phyloP scores from a whole-genome alignment of 2,329 filamentous ascomycete species.

The Monosporascus sp. region DNA sequence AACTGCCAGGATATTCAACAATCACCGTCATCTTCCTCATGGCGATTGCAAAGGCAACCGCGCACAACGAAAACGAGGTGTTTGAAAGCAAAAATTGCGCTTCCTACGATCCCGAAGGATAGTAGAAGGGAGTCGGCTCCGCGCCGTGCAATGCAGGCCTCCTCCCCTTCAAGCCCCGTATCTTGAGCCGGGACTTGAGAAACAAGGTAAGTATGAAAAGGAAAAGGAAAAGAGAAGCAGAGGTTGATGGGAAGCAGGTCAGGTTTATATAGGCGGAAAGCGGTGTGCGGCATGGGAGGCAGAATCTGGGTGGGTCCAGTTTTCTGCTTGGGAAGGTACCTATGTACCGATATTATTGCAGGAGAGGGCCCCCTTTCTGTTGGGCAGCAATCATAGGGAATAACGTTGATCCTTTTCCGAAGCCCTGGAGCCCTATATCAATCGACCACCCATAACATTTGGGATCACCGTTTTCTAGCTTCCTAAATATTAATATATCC shows the following conservation, averaged over 20 bases:
- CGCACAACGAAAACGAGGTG: conserved; percentile 35
- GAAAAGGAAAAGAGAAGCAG: conserved; percentile 24
- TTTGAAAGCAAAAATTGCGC: conserved; percentile 38
- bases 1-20: too few relatives aligned
- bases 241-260: not conserved
- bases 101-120: conserved; percentile 41
- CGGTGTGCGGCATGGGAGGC: not conserved
- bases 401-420: too few relatives aligned
- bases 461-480: too few relatives aligned
- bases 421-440: too few relatives aligned
- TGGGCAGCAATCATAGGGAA: too few relatives aligned
- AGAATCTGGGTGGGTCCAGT: not conserved
- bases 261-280: not conserved
- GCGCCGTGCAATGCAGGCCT: conserved; percentile 44
- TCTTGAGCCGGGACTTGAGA: conserved; percentile 34
- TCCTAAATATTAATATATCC: too few relatives aligned
- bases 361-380: too few relatives aligned
- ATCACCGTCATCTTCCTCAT: conserved; percentile 30
- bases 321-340: not conserved
- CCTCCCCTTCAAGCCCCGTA: conserved; percentile 30
- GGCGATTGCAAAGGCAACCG: conserved; percentile 26
- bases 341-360: too few relatives aligned
- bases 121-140: conserved; percentile 38
- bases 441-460: too few relatives aligned
- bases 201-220: conserved; percentile 44